Base-by-base conservation (phyloP, 768 basidiomycete species). In the Pleurotus ostreatus region DNA sequence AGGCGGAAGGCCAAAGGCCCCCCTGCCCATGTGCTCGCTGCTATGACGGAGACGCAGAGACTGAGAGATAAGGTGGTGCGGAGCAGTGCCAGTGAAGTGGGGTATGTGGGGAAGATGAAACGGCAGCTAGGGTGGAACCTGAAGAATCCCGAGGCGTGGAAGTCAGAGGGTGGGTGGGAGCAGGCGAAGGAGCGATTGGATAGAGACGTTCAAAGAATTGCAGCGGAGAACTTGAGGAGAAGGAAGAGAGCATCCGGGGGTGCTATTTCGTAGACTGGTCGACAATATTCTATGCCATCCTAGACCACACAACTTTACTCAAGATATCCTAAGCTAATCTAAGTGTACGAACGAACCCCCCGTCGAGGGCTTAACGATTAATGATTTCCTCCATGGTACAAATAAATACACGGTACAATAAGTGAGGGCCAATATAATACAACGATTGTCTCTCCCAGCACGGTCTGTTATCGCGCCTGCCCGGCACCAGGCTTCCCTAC, bases 101-200 rank as follows among this genome's bases (percentile, higher is more conserved):
- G 91, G 12, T 92, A 89, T 66, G 78, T 84, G 2, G 89, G 80
- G n/a, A 62, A 69, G 63, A 74, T 85, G 49, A 93, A 92, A 72
- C 70, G 70, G 57, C 69, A 63, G 57, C 65, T 81, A 57, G 84
- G 88, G 2, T 77, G 75, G 53, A 82, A 74, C 65, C 59, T 86
- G 60, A 68, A 63, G 49, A 66, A 75, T 56, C 68, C 70, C 1
- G 70, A 73, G 11, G 70, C 70, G 6, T 76, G 72, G 60, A 63
- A 70, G 59, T 61, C 63, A 53, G 73, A 74, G 48, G 65, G 49
- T 18, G 69, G 69, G 55, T 43, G 63, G 39, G 51, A 67, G 49
- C 61, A 65, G 63, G 59, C 68, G 55, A 68, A 70, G 63, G 55
- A 68, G 47, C 59, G 56, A 52, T 57, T 74, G 58, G 68, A 70